Evolutionary conservation across 345 rosid genomes (phyloP).

Genomic region (Citrus sinensis): DNA sequence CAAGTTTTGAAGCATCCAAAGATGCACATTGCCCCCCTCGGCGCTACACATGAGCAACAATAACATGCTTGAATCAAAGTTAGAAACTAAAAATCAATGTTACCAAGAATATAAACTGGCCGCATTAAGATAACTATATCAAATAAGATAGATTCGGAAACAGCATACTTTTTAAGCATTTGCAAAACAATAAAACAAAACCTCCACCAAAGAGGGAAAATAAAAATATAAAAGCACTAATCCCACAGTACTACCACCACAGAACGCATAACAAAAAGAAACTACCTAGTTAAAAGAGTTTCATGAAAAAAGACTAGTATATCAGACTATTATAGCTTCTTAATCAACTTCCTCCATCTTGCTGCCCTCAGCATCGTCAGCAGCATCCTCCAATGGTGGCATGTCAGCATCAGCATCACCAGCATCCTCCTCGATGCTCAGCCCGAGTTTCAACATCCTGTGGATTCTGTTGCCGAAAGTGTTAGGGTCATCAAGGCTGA

Average conservation of each 20-base stretch:
- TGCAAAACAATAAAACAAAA: neutral
- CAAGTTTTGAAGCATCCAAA: no score
- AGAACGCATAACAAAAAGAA: neutral
- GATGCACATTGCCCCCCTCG: no score
- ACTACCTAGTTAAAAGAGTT: neutral
- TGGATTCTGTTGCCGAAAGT: slow-evolving; percentile 85
- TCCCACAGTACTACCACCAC: neutral
- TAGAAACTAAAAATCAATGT: neutral
- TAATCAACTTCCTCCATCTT: slow-evolving; percentile 96
- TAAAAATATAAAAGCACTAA: neutral
- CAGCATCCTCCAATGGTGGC: slow-evolving; percentile 75
- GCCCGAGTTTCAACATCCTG: slow-evolving; percentile 77
- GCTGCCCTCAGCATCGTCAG: slow-evolving; percentile 70
- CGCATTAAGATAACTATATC: neutral
- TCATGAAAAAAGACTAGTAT: neutral
- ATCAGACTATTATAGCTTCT: neutral
- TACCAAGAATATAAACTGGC: neutral
- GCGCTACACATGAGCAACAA: no score
- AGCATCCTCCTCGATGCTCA: slow-evolving; percentile 82
- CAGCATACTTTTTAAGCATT: neutral
- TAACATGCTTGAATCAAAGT: neutral
- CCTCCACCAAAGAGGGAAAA: neutral
- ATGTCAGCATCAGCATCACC: slow-evolving; percentile 67
- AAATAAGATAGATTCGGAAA: neutral
- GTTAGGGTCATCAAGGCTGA: slow-evolving; percentile 90